phyloP scores from a whole-genome alignment of 2,329 filamentous ascomycete species.

The Colletotrichum horii region DNA sequence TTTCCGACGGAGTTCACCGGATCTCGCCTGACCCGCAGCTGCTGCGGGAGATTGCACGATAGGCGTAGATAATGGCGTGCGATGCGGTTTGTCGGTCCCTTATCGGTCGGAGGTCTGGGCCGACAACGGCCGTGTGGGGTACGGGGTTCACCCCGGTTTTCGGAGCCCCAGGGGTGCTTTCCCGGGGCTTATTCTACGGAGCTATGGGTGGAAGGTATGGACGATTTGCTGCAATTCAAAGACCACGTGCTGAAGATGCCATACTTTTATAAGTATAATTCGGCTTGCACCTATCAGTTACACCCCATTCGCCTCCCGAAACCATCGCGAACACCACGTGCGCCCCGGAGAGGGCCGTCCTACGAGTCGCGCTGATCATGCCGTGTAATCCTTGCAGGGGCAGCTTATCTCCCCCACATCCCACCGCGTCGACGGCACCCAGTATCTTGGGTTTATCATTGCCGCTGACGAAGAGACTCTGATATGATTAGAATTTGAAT shows the following conservation, averaged over 20 bases:
- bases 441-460: slow-evolving; percentile 3
- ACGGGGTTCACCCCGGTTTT: neutral
- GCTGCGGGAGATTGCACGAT: neutral
- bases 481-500: neutral
- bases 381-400: neutral
- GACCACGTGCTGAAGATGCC: neutral
- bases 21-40: neutral
- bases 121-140: slow-evolving; percentile 11
- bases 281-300: neutral
- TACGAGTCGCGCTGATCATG: neutral
- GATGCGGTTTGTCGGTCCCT: neutral
- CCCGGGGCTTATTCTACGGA: neutral
- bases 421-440: neutral
- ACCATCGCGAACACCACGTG: neutral
- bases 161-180: neutral
- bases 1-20: slow-evolving; percentile 4
- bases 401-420: slow-evolving; percentile 19
- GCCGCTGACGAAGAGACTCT: neutral
- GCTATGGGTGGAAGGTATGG: neutral
- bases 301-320: neutral
- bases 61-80: slow-evolving; percentile 2
- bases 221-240: neutral
- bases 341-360: neutral
- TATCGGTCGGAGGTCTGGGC: slow-evolving; percentile 7
- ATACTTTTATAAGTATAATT: neutral